Evolutionary conservation across 495 filamentous ascomycete genomes (phyloP), one percentile per base, ranked within the genome.

Genomic region (Penicillium silybi): DNA sequence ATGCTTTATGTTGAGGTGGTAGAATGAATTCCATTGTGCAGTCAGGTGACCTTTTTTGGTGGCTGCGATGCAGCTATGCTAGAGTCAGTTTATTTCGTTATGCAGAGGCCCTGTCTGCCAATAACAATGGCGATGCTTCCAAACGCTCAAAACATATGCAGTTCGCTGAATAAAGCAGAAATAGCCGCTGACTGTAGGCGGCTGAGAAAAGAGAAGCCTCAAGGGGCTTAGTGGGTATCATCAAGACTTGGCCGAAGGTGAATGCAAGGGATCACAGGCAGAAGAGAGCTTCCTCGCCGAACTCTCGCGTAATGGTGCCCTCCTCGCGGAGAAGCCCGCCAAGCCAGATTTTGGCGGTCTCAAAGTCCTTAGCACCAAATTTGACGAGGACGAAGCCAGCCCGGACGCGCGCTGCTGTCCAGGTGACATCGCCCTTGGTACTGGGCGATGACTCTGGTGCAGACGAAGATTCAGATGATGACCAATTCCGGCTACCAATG

Each of bases 341-440:
- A 42, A 88, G 60, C 83, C 86, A 89, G 37, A 70, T 64, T 54
- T 77, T 79, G 32, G 80, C 84, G 1, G 82, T 78, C 50, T 88
- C 83, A 29, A 86, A 76, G 41, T 79, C 78, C 53, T 62, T 67
- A 1, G 84, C 85, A 4, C 79, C 80, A 63, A 97, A 93, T 71
- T 97, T 98, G 20, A 97, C 85, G 18, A 97, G 76, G 8, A 92
- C 84, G 57, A 89, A 95, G 1, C 89, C 90, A 8, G 69, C 73
- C 7, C 92, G 79, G 23, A 95, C 83, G 29, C 78, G 79, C 19
- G 91, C 87, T 15, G 89, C 91, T 18, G 90, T 96, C 90, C 92
- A 98, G 0, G 95, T 75, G 6, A 92, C 63, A 44, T 78, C 76
- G 47, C 81, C 67, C 86, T 87, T 58, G 19, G 55, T 58, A 26